A percentile compares a stretch with the other conserved stretches of the same genome.
Evolutionary conservation across 164 flowering plant species (phyloP).

Genomic region (Nelumbo lutea): DNA sequence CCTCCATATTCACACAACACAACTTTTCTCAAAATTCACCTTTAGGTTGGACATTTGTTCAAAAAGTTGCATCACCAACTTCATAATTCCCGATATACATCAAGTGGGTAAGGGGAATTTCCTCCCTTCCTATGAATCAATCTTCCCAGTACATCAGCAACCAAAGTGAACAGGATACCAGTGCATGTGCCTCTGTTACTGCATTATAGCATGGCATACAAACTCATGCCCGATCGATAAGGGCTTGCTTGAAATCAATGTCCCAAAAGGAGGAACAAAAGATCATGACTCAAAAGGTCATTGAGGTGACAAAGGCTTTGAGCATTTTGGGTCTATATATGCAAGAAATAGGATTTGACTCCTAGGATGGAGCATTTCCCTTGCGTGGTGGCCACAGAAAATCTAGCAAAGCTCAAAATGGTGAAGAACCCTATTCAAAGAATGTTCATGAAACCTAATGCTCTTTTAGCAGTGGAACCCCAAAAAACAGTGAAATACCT

Average conservation of each 20-base stretch:
- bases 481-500: too few relatives aligned
- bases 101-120: too few relatives aligned
- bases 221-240: slow-evolving; percentile 67
- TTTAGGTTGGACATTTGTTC: too few relatives aligned
- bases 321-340: slow-evolving; percentile 71
- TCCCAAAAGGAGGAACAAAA: slow-evolving; percentile 81
- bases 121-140: too few relatives aligned
- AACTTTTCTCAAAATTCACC: too few relatives aligned
- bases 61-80: too few relatives aligned
- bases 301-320: slow-evolving; percentile 46
- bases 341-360: slow-evolving; percentile 36
- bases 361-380: slow-evolving; percentile 82
- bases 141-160: too few relatives aligned
- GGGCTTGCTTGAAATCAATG: slow-evolving; percentile 71
- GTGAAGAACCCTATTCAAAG: slow-evolving; percentile 23
- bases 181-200: slow-evolving; percentile 92
- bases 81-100: too few relatives aligned
- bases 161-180: slow-evolving; percentile 41
- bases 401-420: slow-evolving; percentile 56
- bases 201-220: slow-evolving; percentile 88
- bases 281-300: slow-evolving; percentile 64
- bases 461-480: too few relatives aligned
- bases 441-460: too few relatives aligned
- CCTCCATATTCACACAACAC: too few relatives aligned
- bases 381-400: slow-evolving; percentile 86